phyloP scores from a whole-genome alignment of 768 basidiomycete species.

The Lactarius pseudohatsudake region DNA sequence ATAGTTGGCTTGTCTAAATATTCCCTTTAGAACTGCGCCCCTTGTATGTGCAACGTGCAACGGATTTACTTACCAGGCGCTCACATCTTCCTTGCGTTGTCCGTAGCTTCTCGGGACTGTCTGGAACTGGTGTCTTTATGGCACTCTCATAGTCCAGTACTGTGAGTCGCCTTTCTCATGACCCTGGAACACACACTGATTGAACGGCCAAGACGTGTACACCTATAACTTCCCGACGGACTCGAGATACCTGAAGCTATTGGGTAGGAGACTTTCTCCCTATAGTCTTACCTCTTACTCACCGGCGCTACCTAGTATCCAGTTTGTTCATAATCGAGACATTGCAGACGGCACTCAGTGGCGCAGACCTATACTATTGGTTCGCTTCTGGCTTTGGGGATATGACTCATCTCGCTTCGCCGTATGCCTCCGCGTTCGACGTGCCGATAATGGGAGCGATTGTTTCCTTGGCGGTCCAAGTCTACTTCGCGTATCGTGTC shows the following conservation, averaged over 20 bases:
- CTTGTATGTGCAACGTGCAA: neutral
- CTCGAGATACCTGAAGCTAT: neutral
- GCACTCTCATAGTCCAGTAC: constrained; percentile 33
- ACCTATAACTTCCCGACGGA: constrained; percentile 14
- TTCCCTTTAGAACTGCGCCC: neutral
- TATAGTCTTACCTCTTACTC: neutral
- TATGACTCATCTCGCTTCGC: constrained; percentile 26
- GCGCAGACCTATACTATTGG: constrained; percentile 34
- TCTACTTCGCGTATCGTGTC: constrained; percentile 13
- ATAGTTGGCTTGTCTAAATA: neutral
- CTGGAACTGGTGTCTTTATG: constrained; percentile 34
- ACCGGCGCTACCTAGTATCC: constrained; percentile 28
- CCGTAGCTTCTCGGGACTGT: constrained; percentile 16
- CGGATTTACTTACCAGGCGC: neutral
- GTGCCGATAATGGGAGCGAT: constrained; percentile 9
- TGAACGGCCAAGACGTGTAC: constrained; percentile 16
- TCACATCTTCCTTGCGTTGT: neutral
- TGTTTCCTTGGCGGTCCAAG: constrained; percentile 8
- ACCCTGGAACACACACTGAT: neutral
- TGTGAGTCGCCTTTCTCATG: constrained; percentile 29
- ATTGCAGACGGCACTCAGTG: constrained; percentile 32
- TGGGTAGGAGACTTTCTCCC: neutral
- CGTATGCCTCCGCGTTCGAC: constrained; percentile 29
- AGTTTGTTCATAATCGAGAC: constrained; percentile 33
- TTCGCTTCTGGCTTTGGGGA: constrained; percentile 35